Evolutionary conservation across 129 eudicot species (phyloP).

Genomic region (Artemisia tridentata): DNA sequence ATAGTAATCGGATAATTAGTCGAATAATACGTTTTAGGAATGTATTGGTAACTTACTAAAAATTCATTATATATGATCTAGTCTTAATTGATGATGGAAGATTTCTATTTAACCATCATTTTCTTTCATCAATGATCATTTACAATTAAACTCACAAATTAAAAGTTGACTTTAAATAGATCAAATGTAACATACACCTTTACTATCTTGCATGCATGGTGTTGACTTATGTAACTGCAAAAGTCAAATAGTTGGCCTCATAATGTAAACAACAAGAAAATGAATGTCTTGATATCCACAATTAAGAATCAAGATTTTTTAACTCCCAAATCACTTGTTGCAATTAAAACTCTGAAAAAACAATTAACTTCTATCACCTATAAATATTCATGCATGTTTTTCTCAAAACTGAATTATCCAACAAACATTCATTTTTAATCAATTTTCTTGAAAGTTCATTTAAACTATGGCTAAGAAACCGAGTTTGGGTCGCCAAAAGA

Average conservation of each 20-base stretch:
- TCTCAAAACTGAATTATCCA: too few species aligned
- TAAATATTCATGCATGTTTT: background rate
- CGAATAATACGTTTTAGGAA: background rate
- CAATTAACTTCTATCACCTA: slow-evolving; percentile 4
- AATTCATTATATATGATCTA: background rate
- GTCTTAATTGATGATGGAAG: background rate
- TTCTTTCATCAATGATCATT: background rate
- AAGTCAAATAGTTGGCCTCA: too few species aligned
- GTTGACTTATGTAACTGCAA: too few species aligned
- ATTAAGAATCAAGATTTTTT: too few species aligned
- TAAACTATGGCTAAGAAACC: slow-evolving; percentile 47
- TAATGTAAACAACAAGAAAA: too few species aligned
- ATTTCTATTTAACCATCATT: background rate
- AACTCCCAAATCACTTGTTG: too few species aligned
- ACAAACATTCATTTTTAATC: background rate
- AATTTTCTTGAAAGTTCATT: background rate
- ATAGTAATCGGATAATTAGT: background rate
- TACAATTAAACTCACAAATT: background rate
- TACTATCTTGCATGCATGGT: slow-evolving; percentile 8
- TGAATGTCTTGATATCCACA: too few species aligned
- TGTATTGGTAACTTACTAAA: too few species aligned
- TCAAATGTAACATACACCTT: background rate
- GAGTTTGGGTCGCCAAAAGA: slow-evolving; percentile 20
- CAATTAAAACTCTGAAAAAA: background rate
- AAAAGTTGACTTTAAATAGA: background rate